phyloP scores from a whole-genome alignment of 768 basidiomycete genomes.

The Tulasnella sp. region DNA sequence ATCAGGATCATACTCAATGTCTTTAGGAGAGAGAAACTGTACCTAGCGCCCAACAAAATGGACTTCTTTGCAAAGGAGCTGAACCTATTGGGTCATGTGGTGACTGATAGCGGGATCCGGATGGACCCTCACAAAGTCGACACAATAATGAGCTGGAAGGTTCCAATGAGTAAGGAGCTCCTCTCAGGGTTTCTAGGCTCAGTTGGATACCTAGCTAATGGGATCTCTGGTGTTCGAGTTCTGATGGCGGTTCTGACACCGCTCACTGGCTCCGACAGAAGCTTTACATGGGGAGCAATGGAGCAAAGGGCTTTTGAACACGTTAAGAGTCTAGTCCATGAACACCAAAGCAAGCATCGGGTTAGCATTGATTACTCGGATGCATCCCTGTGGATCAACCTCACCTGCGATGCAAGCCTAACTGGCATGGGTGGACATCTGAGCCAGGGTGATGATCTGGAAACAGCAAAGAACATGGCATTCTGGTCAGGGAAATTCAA shows the following conservation, averaged over 20 bases:
- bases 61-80: conserved; percentile 28
- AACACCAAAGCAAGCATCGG: conserved; percentile 24
- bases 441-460: conserved; percentile 17
- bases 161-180: conserved; percentile 30
- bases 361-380: conserved; percentile 25
- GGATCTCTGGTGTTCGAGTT: conserved; percentile 31
- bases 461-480: not conserved
- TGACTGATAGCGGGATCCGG: conserved; percentile 35
- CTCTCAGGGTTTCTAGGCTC: conserved; percentile 33
- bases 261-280: conserved; percentile 23
- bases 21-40: conserved; percentile 29
- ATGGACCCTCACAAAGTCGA: conserved; percentile 38
- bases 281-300: conserved; percentile 29
- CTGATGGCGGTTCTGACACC: conserved; percentile 34
- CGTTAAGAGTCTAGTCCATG: conserved; percentile 25
- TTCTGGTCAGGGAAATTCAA: conserved; percentile 16
- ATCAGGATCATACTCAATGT: conserved; percentile 30
- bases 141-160: conserved; percentile 30
- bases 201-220: conserved; percentile 34
- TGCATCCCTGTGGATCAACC: conserved; percentile 27
- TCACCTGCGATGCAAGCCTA: conserved; percentile 32
- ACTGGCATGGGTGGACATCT: conserved; percentile 33
- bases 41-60: conserved; percentile 31
- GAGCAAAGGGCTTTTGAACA: conserved; percentile 32
- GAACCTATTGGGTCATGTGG: conserved; percentile 33